Base-by-base conservation (phyloP, 768 basidiomycete species). In the Lactarius sp. region DNA sequence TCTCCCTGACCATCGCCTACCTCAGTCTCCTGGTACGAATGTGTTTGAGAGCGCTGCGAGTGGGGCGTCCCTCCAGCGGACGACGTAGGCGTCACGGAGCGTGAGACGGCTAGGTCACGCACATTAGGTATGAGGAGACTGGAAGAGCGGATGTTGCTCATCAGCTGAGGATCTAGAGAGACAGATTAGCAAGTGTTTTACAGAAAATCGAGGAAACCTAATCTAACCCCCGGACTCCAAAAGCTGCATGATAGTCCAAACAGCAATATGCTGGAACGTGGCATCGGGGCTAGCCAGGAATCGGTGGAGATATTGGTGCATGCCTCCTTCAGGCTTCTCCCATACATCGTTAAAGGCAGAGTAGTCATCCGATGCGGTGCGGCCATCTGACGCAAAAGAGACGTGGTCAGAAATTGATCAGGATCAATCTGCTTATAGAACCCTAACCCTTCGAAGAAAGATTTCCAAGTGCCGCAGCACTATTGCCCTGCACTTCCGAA, bases 231-330 rank as follows among this genome's bases (percentile, higher is more conserved):
- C 91, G n/a, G 96, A 96, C 73, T 99, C 97, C 33, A 99, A 80
- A 22, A 99, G 77, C 72, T 99, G 97, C 31, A 98, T 95, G 68
- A 98, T 95, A 0, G 97, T 98, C 97, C 97, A 99, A 50, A 99
- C 94, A 39, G 97, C 97, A 66, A 98, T 99, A 72, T 99, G 97
- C 74, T 98, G 95, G 87, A 99, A 99, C 0, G 97, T 99, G 14
- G 92, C 88, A 71, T 99, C 97, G 6, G 90, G 79, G 71, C 92
- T 95, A 47, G 85, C 92, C 69, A 99, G 76, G 85, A 99, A 99
- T 51, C 92, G 85, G 72, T 92, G 88, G 50, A 99, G 80, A 76
- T 99, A 99, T 64, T 83, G 84, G 74, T 98, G 96, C 82, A 99
- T 88, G 49, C 97, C 97, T 20, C 95, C 97, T 61, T 97, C 94